Evolutionary conservation across 495 filamentous ascomycete genomes (phyloP).

Genomic region (Cercophora sp.): DNA sequence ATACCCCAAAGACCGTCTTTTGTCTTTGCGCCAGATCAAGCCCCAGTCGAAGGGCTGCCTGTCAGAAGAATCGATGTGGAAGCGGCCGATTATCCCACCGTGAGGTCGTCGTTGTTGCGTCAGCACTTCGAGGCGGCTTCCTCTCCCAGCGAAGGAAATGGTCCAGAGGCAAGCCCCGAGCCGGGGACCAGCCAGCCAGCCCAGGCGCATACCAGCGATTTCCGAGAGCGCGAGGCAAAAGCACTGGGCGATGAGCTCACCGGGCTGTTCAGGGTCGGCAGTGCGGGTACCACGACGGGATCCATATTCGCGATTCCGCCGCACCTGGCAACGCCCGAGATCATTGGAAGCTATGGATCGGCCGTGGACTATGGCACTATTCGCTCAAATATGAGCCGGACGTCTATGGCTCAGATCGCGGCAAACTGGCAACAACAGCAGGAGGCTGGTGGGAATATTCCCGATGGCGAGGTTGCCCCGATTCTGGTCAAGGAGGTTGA

Average conservation of each 20-base stretch:
- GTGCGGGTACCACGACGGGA: constrained; percentile 27
- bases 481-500: constrained; percentile 83
- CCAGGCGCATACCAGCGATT: constrained; percentile 22
- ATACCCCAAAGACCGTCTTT: constrained; percentile 72
- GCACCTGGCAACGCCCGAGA: constrained; percentile 57
- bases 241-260: constrained; percentile 35
- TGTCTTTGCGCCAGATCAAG: constrained; percentile 50
- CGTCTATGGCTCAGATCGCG: constrained; percentile 67
- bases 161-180: constrained; percentile 19
- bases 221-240: constrained; percentile 39
- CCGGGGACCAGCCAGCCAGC: constrained; percentile 19
- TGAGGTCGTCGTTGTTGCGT: constrained; percentile 35
- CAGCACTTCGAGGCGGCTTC: constrained; percentile 35
- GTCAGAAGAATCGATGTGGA: constrained; percentile 34
- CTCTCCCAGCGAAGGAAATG: constrained; percentile 16
- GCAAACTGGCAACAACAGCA: constrained; percentile 71
- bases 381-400: constrained; percentile 61
- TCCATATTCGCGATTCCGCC: constrained; percentile 61
- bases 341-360: constrained; percentile 66
- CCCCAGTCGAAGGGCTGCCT: constrained; percentile 30
- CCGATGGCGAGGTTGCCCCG: constrained; percentile 67
- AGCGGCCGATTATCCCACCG: constrained; percentile 28
- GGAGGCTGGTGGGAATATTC: constrained; percentile 37
- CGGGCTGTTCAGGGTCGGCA: constrained; percentile 31
- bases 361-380: constrained; percentile 67